phyloP scores from a whole-genome alignment of 2,329 filamentous ascomycete species.

The Calonectria ilicicola region DNA sequence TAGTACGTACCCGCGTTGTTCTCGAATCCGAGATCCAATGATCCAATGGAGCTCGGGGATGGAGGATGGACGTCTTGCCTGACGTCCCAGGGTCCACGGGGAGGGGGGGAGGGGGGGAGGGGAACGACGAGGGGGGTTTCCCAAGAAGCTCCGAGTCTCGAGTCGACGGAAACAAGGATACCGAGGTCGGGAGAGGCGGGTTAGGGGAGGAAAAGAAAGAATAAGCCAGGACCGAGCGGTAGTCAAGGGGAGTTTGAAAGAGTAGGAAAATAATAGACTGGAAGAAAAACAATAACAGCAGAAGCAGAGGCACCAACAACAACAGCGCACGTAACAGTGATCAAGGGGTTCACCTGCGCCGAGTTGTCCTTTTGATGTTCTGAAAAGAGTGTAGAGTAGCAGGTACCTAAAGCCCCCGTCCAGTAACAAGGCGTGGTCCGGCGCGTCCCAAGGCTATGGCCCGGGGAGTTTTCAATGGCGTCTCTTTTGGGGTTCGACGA shows the following conservation, averaged over 20 bases:
- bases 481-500: constrained; percentile 17
- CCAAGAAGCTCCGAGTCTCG: constrained; percentile 17
- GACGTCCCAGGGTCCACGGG: constrained; percentile 25
- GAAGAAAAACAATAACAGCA: background rate
- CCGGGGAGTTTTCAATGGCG: constrained; percentile 20
- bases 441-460: constrained; percentile 16
- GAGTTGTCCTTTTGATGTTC: background rate
- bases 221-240: background rate
- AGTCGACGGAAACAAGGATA: constrained; percentile 21
- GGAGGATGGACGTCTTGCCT: constrained; percentile 25
- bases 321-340: background rate
- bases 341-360: constrained; percentile 10
- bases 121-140: constrained; percentile 8
- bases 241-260: background rate
- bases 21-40: constrained; percentile 27
- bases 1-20: constrained; percentile 26
- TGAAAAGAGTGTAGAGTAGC: constrained; percentile 2
- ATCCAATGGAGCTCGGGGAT: constrained; percentile 23
- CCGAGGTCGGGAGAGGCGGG: constrained; percentile 19
- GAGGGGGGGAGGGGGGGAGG: constrained; percentile 14
- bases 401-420: background rate
- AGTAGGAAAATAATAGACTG: background rate
- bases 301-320: too few species aligned
- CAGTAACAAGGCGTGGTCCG: constrained; percentile 3
- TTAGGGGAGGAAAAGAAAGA: background rate